These are phyloP conservation scores for Neofusicoccum sp. DNA, from an alignment of 2,329 filamentous ascomycete species.

Conservation along the genomic window DNA sequence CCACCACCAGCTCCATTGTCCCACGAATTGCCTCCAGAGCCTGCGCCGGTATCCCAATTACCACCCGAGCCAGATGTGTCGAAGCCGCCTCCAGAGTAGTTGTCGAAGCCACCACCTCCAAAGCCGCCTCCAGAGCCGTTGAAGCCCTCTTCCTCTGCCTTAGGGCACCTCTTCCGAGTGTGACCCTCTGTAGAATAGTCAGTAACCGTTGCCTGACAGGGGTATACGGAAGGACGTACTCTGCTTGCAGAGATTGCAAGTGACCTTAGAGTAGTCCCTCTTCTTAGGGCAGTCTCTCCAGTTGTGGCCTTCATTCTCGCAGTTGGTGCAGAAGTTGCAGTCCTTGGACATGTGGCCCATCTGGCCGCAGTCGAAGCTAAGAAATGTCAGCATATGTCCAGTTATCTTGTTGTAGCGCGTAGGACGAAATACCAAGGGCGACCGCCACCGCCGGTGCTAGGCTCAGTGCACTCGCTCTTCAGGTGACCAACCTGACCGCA, in stretches of 20 bases:
- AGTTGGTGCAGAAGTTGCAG: conserved; percentile 58
- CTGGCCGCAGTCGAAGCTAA: conserved; percentile 30
- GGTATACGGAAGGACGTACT: conserved; percentile 34
- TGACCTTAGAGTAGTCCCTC: conserved; percentile 58
- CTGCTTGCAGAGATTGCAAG: conserved; percentile 60
- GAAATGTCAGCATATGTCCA: neutral
- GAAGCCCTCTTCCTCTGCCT: neutral
- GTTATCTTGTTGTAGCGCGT: neutral
- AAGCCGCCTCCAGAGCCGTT: neutral
- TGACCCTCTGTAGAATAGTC: conserved; percentile 16
- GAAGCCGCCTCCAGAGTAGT: neutral
- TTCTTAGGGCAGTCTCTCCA: conserved; percentile 54
- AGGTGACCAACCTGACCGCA: conserved; percentile 34
- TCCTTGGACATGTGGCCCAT: conserved; percentile 32
- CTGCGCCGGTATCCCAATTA: neutral
- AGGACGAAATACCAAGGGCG: neutral
- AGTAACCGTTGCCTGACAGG: neutral
- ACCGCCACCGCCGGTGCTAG: conserved; percentile 21
- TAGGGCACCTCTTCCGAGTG: conserved; percentile 12
- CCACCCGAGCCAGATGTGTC: neutral
- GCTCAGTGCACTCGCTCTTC: conserved; percentile 31
- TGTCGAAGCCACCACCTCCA: neutral
- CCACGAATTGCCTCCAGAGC: conserved; percentile 2
- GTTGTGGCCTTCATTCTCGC: conserved; percentile 64
- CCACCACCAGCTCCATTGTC: neutral